Evolutionary conservation across 352 stramenopile genomes (phyloP), one percentile per base, ranked within the genome.

Genomic region (Globisporangium okanoganense): DNA sequence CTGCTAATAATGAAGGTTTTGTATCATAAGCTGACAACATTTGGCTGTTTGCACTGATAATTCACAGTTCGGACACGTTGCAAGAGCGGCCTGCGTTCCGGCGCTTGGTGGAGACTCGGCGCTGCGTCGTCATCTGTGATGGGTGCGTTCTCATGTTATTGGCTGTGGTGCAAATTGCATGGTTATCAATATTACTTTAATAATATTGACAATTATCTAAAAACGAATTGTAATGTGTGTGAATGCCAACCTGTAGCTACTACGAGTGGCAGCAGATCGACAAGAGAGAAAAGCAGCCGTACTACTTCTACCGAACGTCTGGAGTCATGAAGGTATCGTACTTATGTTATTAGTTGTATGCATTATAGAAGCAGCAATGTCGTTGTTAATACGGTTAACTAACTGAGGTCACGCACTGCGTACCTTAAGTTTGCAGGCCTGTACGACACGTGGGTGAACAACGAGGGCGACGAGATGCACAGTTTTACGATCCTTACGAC

Each of bases 211-310:
- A n/a, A n/a, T n/a, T n/a, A n/a, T n/a, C n/a, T n/a, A n/a, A n/a
- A n/a, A n/a, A n/a, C n/a, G 13, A 31, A 7, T 60, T 29, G 25
- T 48, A 53, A 18, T 14, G 0, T 45, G 0, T 45, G 2, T 40
- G 41, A 7, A 38, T 16, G 27, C 12, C 20, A 31, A 7, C 2
- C 29, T 22, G 9, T 25, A 88, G 78, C 8, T 97, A 96, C 64
- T 97, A 96, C 62, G 90, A 97, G 60, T 97, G 90, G 90, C 85
- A 94, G 38, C 82, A 94, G 62, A 67, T 96, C 14, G 72, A 85
- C 61, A 96, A 92, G 70, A 75, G 75, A 18, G 82, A 92, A 55
- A 96, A 95, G 63, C 90, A 97, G 58, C 90, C 90, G 31, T 96
- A 95, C 73, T 97, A 96, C 54, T 82, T 96, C 51, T 78, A 90